Percentiles rank a stretch among this genome's conserved stretches.
These are phyloP conservation scores for Podospora conica DNA, from an alignment of 495 filamentous ascomycete species.

Conservation along the genomic window DNA sequence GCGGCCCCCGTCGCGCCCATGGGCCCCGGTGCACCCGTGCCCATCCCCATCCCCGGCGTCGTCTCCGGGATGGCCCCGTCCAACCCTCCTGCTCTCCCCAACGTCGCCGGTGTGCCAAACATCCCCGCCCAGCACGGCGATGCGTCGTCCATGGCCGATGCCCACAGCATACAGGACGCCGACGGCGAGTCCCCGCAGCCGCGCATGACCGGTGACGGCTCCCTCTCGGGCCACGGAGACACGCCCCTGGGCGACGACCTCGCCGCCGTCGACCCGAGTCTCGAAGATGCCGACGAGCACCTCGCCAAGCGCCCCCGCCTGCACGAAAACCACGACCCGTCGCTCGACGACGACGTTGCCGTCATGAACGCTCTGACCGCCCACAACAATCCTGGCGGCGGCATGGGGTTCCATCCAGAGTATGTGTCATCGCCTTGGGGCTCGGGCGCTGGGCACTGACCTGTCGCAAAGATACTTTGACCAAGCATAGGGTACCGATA, in stretches of 20 bases:
- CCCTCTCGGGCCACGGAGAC: conserved; percentile 14
- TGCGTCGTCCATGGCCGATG: not conserved
- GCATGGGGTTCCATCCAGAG: conserved; percentile 33
- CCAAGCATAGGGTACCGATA: too few species aligned
- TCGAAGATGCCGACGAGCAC: conserved; percentile 23
- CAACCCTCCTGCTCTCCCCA: not conserved
- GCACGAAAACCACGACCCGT: conserved; percentile 23
- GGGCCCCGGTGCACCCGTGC: not conserved
- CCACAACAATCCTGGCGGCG: conserved; percentile 31
- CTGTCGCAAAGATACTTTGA: too few species aligned
- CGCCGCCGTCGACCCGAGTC: conserved; percentile 25
- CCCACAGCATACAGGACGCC: conserved; percentile 7
- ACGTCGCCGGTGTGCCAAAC: not conserved
- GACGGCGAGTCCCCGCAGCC: conserved; percentile 2
- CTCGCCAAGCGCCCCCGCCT: conserved; percentile 36
- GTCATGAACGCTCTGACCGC: conserved; percentile 34
- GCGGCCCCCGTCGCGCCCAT: not conserved
- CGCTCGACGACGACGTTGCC: conserved; percentile 36
- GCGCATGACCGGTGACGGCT: not conserved
- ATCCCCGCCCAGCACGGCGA: not conserved
- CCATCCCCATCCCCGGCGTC: not conserved
- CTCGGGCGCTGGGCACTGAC: not conserved
- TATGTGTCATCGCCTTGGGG: conserved; percentile 17
- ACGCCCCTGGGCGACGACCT: conserved; percentile 19
- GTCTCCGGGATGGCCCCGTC: not conserved